Evolutionary conservation across 2,329 filamentous ascomycete genomes (phyloP), one percentile per base, ranked within the genome.

Genomic region (Penicillium brasilianum): DNA sequence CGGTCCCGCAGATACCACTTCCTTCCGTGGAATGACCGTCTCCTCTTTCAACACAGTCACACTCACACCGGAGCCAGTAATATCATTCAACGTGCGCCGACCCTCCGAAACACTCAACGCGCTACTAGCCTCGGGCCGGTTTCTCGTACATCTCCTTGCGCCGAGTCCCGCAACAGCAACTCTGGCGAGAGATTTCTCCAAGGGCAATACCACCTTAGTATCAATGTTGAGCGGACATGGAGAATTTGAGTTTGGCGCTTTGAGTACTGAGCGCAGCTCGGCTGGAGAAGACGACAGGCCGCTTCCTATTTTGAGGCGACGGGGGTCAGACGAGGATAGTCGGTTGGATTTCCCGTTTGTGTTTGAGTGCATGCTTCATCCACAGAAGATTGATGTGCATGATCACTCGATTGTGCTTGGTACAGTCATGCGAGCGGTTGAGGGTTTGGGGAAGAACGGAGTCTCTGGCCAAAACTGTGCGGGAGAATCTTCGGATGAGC

Each of bases 11-110:
- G 60, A 71, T 25, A 60, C 66, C 43, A 64, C 65, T 14, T 69
- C 70, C 13, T 79, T 78, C 63, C 77, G 80, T 37, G 85, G 82
- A 44, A 84, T 87, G 66, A 87, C 85, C 9, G 83, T 88, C 34
- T 88, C 87, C 3, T 88, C 86, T 1, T 83, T 89, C 73, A 87
- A 77, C 62, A 85, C 85, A 4, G 84, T 88, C 14, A 82, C 84
- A 0, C 75, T 88, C 3, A 70, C 78, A 32, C 86, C 87, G 1
- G 65, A 71, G 1, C 84, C 86, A 0, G 78, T 85, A n/a, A 78
- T 88, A 28, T 86, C 84, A 0, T 88, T 89, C 79, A 89, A 88
- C 63, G 79, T 88, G 58, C 82, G 82, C 55, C 67, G 80, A 1
- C 84, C 85, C 1, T 88, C 85, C 0, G 78, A 82, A 39, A 87